Evolutionary conservation across 805 yeast genomes (phyloP), one percentile per base, ranked within the genome.

Genomic region (Priceomyces fermenticarens): DNA sequence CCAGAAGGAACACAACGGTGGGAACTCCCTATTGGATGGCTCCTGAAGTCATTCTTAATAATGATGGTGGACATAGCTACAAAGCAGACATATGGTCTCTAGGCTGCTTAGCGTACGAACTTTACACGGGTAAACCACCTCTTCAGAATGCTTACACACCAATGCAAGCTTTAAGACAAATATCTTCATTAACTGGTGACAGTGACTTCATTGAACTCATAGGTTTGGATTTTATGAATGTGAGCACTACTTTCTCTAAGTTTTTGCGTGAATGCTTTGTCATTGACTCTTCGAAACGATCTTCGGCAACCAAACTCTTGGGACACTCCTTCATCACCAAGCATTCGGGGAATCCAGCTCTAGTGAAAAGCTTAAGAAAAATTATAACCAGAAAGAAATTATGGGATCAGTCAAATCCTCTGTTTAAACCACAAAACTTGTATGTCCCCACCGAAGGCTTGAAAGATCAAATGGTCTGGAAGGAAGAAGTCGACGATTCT

Each of bases 81-180:
- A 74, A 78, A 38, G 90, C 91, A 0, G 93, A 85, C 58, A 73
- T 85, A 3, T 85, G 93, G 93, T 81, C 88, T 7, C 63, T 85
- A 43, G 93, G 91, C 1, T 84, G 88, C 45, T 85, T 91, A 28
- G 80, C 86, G 2, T 81, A 81, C 42, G 95, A 85, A 54, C 61
- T 85, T 46, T 82, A 84, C 10, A 71, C 71, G 25, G 88, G 90
- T 0, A 81, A 75, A 48, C 93, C 95, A 0, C 93, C 95, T 8
- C 57, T 81, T 27, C 75, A 70, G 43, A 59, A 49, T 25, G 56
- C 54, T 11, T 60, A 49, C 44, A 53, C 72, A 1, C 74, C 75
- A 3, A 69, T 70, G 75, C 66, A 63, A 46, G 75, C 75, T 8
- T 54, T 70, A n/a, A 46, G 72, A 38, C 56, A 57, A 32, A 67